Conservation (phyloP, 202 grass and related monocot species). For the Hordeum pubiflorum region DNA sequence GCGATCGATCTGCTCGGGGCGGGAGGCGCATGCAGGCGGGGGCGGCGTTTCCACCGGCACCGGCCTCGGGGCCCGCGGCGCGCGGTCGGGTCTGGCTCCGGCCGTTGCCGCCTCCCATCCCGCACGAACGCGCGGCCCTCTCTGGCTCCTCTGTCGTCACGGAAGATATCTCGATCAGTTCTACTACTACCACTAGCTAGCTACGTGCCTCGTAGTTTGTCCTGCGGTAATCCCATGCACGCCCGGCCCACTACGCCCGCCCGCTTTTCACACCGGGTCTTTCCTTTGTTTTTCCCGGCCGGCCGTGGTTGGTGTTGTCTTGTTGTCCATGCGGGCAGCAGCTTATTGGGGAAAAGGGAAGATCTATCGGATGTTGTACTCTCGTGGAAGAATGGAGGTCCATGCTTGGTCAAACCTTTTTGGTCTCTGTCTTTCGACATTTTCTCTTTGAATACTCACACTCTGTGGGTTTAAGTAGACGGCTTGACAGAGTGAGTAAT, state of each 20-base stretch:
- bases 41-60: constrained; percentile 45
- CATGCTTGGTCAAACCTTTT: background rate
- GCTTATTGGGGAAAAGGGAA: constrained; percentile 6
- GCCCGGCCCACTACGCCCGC: background rate
- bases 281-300: background rate
- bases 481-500: background rate
- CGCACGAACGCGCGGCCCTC: background rate
- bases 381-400: background rate
- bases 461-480: background rate
- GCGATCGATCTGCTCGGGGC: constrained; percentile 33
- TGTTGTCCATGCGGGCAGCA: background rate
- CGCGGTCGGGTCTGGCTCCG: constrained; percentile 44
- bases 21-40: constrained; percentile 15
- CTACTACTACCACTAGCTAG: background rate
- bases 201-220: constrained; percentile 24
- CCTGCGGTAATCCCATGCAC: constrained; percentile 13
- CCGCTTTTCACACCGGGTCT: constrained; percentile 32
- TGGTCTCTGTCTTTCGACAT: background rate
- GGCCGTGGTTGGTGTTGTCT: background rate
- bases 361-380: background rate
- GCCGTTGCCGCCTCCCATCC: constrained; percentile 18
- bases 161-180: background rate
- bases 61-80: constrained; percentile 24
- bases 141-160: background rate
- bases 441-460: background rate